Conservation (phyloP, 176 grass and related monocot species). For the Oryza glaberrima region DNA sequence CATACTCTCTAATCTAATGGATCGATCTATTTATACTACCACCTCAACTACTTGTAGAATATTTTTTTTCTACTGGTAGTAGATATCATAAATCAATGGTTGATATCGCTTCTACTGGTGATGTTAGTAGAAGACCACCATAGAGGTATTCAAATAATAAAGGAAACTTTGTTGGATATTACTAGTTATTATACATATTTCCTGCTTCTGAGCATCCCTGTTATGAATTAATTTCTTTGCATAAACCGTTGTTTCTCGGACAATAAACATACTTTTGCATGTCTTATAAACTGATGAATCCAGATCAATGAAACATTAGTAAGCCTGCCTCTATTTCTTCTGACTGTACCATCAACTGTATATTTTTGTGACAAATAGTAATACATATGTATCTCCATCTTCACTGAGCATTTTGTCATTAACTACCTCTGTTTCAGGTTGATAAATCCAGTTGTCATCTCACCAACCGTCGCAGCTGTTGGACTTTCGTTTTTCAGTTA, state of each 20-base stretch:
- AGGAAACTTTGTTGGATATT: neutral
- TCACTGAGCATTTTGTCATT: neutral
- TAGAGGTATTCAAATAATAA: neutral
- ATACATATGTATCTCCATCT: slow-evolving; percentile 17
- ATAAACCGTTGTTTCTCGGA: slow-evolving; percentile 17
- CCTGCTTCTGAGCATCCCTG: slow-evolving; percentile 1
- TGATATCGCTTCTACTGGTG: too few relatives aligned
- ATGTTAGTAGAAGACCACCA: too few relatives aligned
- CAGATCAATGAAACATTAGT: neutral
- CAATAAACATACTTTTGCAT: neutral
- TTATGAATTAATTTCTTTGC: neutral
- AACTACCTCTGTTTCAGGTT: slow-evolving; percentile 68
- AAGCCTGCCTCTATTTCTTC: neutral
- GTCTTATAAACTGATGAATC: slow-evolving; percentile 31
- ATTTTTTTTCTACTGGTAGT: too few relatives aligned
- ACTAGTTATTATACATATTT: neutral
- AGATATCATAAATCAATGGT: too few relatives aligned
- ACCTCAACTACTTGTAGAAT: too few relatives aligned
- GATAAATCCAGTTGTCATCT: slow-evolving; percentile 93
- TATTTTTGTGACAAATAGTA: slow-evolving; percentile 3
- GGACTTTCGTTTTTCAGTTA: slow-evolving; percentile 99
- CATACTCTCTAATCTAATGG: too few relatives aligned
- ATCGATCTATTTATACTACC: too few relatives aligned
- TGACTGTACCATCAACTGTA: neutral
- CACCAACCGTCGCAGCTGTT: slow-evolving; percentile 89